A percentile compares a stretch with the other conserved stretches of the same genome.
phyloP scores from a whole-genome alignment of 1,139 yeast genomes.

The Pichia cactophila region DNA sequence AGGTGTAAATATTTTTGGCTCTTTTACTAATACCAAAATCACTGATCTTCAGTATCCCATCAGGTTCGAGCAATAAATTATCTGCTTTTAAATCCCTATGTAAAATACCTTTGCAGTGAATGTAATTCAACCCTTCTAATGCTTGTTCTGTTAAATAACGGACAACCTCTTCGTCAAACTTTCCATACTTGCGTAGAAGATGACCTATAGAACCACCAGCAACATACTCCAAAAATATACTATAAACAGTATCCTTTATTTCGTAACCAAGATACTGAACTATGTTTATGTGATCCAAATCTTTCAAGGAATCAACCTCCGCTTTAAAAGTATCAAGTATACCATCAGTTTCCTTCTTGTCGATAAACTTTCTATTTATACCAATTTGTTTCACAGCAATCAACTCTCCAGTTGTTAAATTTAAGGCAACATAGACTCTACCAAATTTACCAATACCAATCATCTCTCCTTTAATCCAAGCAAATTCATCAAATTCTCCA shows the following conservation, averaged over 20 bases:
- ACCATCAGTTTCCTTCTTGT: slow-evolving; percentile 44
- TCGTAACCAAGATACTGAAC: slow-evolving; percentile 96
- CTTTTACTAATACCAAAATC: slow-evolving; percentile 95
- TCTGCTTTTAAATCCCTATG: slow-evolving; percentile 97
- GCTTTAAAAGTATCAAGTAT: slow-evolving; percentile 74
- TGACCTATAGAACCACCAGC: slow-evolving; percentile 97
- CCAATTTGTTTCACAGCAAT: slow-evolving; percentile 95
- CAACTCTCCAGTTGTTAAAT: slow-evolving; percentile 97
- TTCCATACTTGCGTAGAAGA: slow-evolving; percentile 74
- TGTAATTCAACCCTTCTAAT: slow-evolving; percentile 71
- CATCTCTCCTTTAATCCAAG: slow-evolving; percentile 96
- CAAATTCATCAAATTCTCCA: slow-evolving; percentile 76
- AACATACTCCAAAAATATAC: slow-evolving; percentile 86
- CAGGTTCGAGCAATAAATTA: slow-evolving; percentile 77
- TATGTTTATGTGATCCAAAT: slow-evolving; percentile 85
- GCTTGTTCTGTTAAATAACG: slow-evolving; percentile 74
- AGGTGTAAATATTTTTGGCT: slow-evolving; percentile 79
- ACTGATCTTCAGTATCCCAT: slow-evolving; percentile 92
- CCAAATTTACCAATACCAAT: slow-evolving; percentile 98
- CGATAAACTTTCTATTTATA: slow-evolving; percentile 40
- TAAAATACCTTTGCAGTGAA: slow-evolving; percentile 79
- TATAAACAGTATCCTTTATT: slow-evolving; percentile 64
- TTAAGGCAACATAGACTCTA: slow-evolving; percentile 85
- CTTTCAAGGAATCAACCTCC: slow-evolving; percentile 92
- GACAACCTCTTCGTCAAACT: slow-evolving; percentile 73